Conservation (phyloP, 768 basidiomycete species). For the Termitomyces sp. region DNA sequence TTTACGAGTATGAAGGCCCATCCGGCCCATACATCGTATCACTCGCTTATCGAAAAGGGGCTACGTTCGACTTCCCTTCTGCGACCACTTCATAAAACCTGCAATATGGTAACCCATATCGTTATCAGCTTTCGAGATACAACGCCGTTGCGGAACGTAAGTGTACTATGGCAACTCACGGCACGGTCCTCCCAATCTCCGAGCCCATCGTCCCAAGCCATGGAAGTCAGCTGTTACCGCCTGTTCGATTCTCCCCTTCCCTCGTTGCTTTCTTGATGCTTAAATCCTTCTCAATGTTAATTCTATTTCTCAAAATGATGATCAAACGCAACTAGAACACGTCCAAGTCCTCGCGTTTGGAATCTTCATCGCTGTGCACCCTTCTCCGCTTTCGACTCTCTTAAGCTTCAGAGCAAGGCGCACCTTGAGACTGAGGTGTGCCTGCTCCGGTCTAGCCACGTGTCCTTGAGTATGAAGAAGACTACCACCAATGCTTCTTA, state of each 20-base stretch:
- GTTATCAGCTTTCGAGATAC: not conserved
- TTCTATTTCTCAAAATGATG: conserved; percentile 14
- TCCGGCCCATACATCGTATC: not conserved
- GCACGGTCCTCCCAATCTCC: not conserved
- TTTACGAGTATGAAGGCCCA: not conserved
- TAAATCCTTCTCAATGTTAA: not conserved
- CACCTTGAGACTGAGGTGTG: not conserved
- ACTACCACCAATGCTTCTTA: not conserved
- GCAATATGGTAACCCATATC: not conserved
- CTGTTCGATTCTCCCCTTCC: conserved; percentile 5
- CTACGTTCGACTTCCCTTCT: not conserved
- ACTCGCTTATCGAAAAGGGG: not conserved
- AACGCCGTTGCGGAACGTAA: not conserved
- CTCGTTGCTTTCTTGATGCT: not conserved
- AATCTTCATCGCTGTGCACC: not conserved
- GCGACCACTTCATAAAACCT: not conserved
- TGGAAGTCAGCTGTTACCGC: not conserved
- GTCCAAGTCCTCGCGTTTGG: not conserved
- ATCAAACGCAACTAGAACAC: not conserved
- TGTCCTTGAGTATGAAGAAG: conserved; percentile 2
- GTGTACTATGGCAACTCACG: not conserved
- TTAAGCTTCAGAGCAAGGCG: not conserved
- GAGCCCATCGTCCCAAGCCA: not conserved
- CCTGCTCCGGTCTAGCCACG: not conserved
- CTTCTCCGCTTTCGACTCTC: not conserved